phyloP scores from a whole-genome alignment of 78 protist genomes.

The Paulinella micropora region DNA sequence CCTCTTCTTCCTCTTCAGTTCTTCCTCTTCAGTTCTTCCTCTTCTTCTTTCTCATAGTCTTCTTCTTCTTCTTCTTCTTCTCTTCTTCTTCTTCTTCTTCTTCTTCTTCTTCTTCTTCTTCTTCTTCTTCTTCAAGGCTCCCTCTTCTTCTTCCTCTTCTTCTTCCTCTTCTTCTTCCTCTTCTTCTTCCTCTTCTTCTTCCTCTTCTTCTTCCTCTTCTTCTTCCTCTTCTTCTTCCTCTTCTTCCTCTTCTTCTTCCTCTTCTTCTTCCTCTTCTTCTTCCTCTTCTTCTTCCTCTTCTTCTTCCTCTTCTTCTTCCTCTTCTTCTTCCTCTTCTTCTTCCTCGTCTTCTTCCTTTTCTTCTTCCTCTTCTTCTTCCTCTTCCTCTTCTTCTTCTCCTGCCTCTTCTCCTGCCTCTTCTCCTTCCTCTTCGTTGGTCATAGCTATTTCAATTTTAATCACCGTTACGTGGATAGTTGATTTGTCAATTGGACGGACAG shows the following conservation, averaged over 20 bases:
- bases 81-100: not conserved
- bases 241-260: not conserved
- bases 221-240: not conserved
- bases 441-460: too few relatives aligned
- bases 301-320: not conserved
- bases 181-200: not conserved
- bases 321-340: not conserved
- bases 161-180: not conserved
- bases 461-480: too few relatives aligned
- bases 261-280: not conserved
- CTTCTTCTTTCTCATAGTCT: not conserved
- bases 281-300: not conserved
- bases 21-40: not conserved
- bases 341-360: not conserved
- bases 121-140: not conserved
- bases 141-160: not conserved
- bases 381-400: not conserved
- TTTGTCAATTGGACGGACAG: too few relatives aligned
- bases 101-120: not conserved
- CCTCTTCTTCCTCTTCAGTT: not conserved
- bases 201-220: not conserved
- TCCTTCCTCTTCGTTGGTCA: not conserved
- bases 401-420: not conserved
- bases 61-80: not conserved
- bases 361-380: not conserved